Base-by-base conservation (phyloP, 176 grass and related monocot species). In the Dactylis glomerata region DNA sequence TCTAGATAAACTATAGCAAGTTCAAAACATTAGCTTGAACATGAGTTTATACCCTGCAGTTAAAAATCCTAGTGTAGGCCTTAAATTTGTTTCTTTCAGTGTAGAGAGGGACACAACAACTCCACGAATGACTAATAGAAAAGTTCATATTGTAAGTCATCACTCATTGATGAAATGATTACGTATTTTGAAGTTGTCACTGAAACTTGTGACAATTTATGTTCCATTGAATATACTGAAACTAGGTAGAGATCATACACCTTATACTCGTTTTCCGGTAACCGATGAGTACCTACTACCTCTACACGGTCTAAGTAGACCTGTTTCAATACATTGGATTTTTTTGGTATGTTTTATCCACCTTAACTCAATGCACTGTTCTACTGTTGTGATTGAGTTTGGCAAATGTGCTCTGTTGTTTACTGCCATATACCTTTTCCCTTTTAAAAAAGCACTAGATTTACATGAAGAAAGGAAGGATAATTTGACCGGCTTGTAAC, bases 341-440 rank as follows among this genome's bases (percentile, higher is more conserved):
- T 5, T 73, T 72, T 47, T 28, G 28, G n/a, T 81, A 56, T 78
- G 16, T 23, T 71, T 55, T 27, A 56, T 49, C 7, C 19, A 51
- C 31, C 59, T 71, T 73, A 80, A 80, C 42, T 32, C 41, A 61
- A 51, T 73, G 49, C 22, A 62, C 44, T 42, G 0, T n/a, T 52
- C 41, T 16, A 46, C 1, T 27, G 44, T 80, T 63, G 6, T 86
- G 42, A 62, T 74, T 64, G 74, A 74, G 32, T 86, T 81, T 56
- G 1, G 16, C 42, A 51, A n/a, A 51, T 65, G 42, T 47, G 50
- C 74, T 57, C 36, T 37, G 6, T 3, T n/a, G 42, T 38, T 73
- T 34, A 80, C 22, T 49, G 73, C 31, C 50, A 80, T 41, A 32
- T 20, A 38, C 16, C 22, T 11, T 80, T 77, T 71, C 31, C 10